These are phyloP conservation scores for Phyllosticta paracitricarpa DNA, from an alignment of 2,329 filamentous ascomycete genomes.

Conservation along the genomic window DNA sequence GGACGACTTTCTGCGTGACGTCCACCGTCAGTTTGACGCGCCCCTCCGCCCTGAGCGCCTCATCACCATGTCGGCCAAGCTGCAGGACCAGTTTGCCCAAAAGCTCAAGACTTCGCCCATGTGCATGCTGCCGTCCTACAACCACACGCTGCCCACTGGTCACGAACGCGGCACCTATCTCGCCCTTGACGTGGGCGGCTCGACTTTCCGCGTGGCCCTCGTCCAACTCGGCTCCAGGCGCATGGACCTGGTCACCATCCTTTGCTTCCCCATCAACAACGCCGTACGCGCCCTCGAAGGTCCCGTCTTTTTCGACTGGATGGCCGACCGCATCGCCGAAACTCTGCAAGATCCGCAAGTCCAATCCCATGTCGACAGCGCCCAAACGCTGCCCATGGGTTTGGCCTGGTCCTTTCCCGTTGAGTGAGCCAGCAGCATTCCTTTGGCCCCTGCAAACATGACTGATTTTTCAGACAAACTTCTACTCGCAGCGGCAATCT, in stretches of 20 bases:
- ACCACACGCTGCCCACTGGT: conserved; percentile 50
- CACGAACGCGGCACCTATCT: conserved; percentile 50
- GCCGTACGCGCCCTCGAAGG: conserved; percentile 45
- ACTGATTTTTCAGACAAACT: conserved; percentile 38
- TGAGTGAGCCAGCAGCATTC: conserved; percentile 31
- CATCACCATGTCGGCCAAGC: conserved; percentile 33
- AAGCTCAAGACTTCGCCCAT: conserved; percentile 47
- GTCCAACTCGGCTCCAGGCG: conserved; percentile 44
- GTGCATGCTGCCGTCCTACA: conserved; percentile 58
- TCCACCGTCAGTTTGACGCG: conserved; percentile 34
- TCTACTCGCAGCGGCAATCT: conserved; percentile 48
- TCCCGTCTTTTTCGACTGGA: conserved; percentile 55
- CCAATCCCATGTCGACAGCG: conserved; percentile 8
- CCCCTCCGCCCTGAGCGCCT: conserved; percentile 32
- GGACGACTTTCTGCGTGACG: conserved; percentile 38
- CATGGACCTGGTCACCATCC: conserved; percentile 47
- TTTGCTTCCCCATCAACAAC: conserved; percentile 47
- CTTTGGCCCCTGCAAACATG: neutral
- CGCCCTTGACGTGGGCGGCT: conserved; percentile 56
- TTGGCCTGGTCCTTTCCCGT: conserved; percentile 59
- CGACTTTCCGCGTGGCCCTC: conserved; percentile 53
- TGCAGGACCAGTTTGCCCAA: conserved; percentile 43
- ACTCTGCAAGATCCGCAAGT: conserved; percentile 36
- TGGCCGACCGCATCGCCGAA: conserved; percentile 49
- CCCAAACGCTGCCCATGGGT: conserved; percentile 43